Conservation (phyloP, 495 filamentous ascomycete species). For the Xylaria telfairii region DNA sequence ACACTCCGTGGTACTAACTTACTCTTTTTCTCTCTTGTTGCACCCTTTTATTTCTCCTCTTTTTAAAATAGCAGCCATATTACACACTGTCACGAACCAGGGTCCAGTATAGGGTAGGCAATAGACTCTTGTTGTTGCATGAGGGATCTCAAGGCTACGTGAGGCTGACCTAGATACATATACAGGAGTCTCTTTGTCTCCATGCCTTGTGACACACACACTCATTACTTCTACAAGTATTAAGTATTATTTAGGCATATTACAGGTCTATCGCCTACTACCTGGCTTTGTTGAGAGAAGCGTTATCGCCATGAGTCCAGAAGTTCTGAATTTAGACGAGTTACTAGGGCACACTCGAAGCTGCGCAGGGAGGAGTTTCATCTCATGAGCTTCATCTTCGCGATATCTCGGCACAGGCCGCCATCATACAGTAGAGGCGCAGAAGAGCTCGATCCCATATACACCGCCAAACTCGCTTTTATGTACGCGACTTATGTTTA, state of each 20-base stretch:
- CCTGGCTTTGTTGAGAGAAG: background rate
- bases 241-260: background rate
- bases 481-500: background rate
- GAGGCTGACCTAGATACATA: too few relatives aligned
- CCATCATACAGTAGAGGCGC: background rate
- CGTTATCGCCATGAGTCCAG: background rate
- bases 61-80: too few relatives aligned
- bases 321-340: background rate
- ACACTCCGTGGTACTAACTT: too few relatives aligned
- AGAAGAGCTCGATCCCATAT: background rate
- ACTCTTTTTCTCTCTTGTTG: too few relatives aligned
- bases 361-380: background rate
- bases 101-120: too few relatives aligned
- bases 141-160: too few relatives aligned
- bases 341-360: background rate
- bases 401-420: background rate
- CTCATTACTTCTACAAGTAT: background rate
- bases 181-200: too few relatives aligned
- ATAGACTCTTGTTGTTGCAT: too few relatives aligned
- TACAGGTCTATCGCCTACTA: background rate
- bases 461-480: background rate
- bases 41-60: too few relatives aligned
- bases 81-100: too few relatives aligned
- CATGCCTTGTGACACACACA: too few relatives aligned
- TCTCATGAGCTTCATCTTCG: background rate